Conservation (phyloP, 441 rosid genomes). For the Pelargonium fulgidum region DNA sequence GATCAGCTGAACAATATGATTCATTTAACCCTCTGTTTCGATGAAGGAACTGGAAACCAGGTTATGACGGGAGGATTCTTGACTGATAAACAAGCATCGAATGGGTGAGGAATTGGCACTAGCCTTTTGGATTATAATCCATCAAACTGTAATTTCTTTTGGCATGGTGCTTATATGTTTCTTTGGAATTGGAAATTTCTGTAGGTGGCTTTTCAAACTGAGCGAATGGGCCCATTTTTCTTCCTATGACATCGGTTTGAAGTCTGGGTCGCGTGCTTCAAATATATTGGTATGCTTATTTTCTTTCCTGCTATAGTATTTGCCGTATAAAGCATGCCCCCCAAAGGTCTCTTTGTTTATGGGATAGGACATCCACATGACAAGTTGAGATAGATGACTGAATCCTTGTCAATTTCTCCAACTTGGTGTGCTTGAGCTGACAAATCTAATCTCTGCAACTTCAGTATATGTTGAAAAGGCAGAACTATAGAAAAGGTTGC, state of each 20-base stretch:
- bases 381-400: too few species aligned
- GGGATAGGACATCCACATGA: too few species aligned
- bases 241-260: slow-evolving; percentile 74
- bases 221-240: slow-evolving; percentile 92
- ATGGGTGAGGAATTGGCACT: slow-evolving; percentile 49
- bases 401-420: neutral
- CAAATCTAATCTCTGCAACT: neutral
- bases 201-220: slow-evolving; percentile 85
- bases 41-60: slow-evolving; percentile 90
- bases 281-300: slow-evolving; percentile 60
- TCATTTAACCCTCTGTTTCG: slow-evolving; percentile 85
- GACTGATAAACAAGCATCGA: slow-evolving; percentile 90
- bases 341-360: neutral
- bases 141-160: neutral
- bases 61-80: slow-evolving; percentile 90
- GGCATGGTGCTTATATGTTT: neutral
- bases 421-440: slow-evolving; percentile 1
- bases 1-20: slow-evolving; percentile 74
- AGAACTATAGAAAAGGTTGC: neutral
- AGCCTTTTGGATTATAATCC: neutral
- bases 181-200: neutral
- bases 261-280: slow-evolving; percentile 79
- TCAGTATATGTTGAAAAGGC: neutral
- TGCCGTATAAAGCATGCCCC: neutral
- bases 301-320: slow-evolving; percentile 11